Evolutionary conservation across 2,329 filamentous ascomycete genomes (phyloP).

Genomic region (Dactylonectria estremocensis): DNA sequence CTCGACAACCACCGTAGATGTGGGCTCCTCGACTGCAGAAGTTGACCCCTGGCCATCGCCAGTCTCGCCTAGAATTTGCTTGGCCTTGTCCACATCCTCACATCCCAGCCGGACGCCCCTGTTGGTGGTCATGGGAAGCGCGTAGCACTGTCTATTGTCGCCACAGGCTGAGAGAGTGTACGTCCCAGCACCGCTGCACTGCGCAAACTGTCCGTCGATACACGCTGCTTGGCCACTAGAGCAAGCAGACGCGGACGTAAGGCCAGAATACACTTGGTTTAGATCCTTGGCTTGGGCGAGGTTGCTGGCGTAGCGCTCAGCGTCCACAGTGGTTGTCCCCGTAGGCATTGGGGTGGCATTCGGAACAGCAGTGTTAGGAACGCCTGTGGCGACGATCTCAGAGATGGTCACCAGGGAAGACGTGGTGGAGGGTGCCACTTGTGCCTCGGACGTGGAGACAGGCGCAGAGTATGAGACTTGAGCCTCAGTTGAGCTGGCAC

Average conservation of each 20-base stretch:
- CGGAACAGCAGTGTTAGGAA: constrained; percentile 58
- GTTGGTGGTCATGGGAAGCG: constrained; percentile 67
- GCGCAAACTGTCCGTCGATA: constrained; percentile 64
- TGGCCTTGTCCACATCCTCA: constrained; percentile 57
- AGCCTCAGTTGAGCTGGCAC: constrained; percentile 24
- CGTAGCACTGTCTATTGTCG: constrained; percentile 62
- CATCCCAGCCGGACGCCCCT: constrained; percentile 67
- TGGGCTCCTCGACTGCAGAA: constrained; percentile 27
- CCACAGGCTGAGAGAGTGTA: constrained; percentile 60
- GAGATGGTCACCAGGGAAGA: constrained; percentile 28
- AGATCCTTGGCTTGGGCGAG: constrained; percentile 61
- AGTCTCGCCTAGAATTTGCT: constrained; percentile 58
- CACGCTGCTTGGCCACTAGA: constrained; percentile 65
- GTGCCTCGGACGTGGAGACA: constrained; percentile 26
- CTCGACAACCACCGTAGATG: constrained; percentile 31
- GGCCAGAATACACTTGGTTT: constrained; percentile 63
- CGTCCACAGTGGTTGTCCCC: constrained; percentile 58
- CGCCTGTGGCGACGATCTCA: constrained; percentile 37
- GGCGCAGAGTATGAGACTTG: constrained; percentile 32
- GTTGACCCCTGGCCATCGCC: constrained; percentile 26
- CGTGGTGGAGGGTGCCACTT: constrained; percentile 31
- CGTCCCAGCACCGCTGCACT: constrained; percentile 58
- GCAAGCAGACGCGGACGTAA: constrained; percentile 65
- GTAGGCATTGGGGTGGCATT: constrained; percentile 57
- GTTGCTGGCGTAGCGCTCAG: constrained; percentile 61